Evolutionary conservation across 2,329 filamentous ascomycete species (phyloP), one percentile per base, ranked within the genome.

Genomic region (Epichloe glyceriae): DNA sequence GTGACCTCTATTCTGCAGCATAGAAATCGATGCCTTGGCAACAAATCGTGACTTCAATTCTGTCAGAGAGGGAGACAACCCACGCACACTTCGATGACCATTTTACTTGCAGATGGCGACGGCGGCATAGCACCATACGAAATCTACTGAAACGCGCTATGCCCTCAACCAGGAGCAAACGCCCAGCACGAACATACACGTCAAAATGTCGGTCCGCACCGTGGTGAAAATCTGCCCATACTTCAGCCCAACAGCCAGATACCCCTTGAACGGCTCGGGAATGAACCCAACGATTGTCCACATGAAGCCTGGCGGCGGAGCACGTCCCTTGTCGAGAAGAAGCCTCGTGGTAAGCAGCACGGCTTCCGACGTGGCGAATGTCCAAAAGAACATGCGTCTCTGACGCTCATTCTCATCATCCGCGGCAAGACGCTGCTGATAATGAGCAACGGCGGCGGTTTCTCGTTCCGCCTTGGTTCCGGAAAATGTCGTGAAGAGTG

Each of bases 291-390:
- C 72, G 40, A 83, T 68, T 22, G 75, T 84, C 54, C 80, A 81
- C 54, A 88, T 58, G 52, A 86, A 74, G 3, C 85, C 84, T 26
- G 71, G 67, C 3, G 77, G 78, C 53, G 78, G 77, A 44, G 76
- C 63, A 39, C 70, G 65, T 22, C 76, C 76, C 57, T 78, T 79
- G 58, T 88, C 85, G 48, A 88, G 61, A 57, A 88, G 80, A 63
- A 84, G 86, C 22, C 86, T 73, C 33, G 78, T 82, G 1, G 80
- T 84, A 56, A 91, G 79, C 55, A 91, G 70, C 49, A 87, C 63
- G 11, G 87, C 74, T 69, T 93, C 86, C 34, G 80, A 82, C 0
- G 86, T 88, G 5, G 85, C 83, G 62, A 91, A 93, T n/a, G 86
- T 75, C 71, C 82, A 88, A 66, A 91, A 89, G 67, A 89, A 83